phyloP scores from a whole-genome alignment of 768 basidiomycete genomes.

The Roridomyces roridus region DNA sequence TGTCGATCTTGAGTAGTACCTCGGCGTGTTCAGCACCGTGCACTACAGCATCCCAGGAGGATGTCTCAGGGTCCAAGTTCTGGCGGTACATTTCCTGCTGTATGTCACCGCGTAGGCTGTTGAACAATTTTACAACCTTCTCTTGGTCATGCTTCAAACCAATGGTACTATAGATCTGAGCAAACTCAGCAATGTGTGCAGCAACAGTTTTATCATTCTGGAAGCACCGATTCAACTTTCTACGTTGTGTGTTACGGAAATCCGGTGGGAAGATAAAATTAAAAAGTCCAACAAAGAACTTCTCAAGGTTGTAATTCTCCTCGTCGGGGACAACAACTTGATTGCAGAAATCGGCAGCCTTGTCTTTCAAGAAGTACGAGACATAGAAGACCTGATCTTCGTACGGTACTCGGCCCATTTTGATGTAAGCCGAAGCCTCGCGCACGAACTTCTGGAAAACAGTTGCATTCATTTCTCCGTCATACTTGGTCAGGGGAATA shows the following conservation, averaged over 20 bases:
- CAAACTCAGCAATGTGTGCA: slow-evolving; percentile 30
- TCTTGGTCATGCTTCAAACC: slow-evolving; percentile 24
- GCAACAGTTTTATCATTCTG: slow-evolving; percentile 18
- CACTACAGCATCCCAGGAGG: slow-evolving; percentile 16
- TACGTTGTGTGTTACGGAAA: slow-evolving; percentile 15
- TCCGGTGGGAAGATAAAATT: slow-evolving; percentile 43
- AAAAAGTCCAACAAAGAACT: slow-evolving; percentile 40
- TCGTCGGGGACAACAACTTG: slow-evolving; percentile 23
- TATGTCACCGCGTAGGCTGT: slow-evolving; percentile 23
- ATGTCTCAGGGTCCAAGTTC: slow-evolving; percentile 19
- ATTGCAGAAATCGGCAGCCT: slow-evolving; percentile 36
- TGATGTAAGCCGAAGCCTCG: slow-evolving; percentile 24
- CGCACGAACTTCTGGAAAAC: slow-evolving; percentile 31
- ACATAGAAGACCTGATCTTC: slow-evolving; percentile 27
- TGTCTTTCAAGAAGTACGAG: slow-evolving; percentile 33
- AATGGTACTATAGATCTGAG: slow-evolving; percentile 26
- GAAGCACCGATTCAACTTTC: background rate
- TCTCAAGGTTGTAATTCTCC: slow-evolving; percentile 28
- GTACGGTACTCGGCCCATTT: slow-evolving; percentile 22
- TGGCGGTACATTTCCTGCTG: slow-evolving; percentile 27
- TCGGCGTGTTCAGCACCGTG: slow-evolving; percentile 36
- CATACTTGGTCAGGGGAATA: slow-evolving; percentile 27
- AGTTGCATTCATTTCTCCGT: slow-evolving; percentile 28
- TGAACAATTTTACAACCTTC: slow-evolving; percentile 31
- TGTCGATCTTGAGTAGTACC: slow-evolving; percentile 21